Percentiles rank a stretch among this genome's conserved stretches.
Conservation (phyloP, 768 basidiomycete genomes). For the Amanita jacksonii region DNA sequence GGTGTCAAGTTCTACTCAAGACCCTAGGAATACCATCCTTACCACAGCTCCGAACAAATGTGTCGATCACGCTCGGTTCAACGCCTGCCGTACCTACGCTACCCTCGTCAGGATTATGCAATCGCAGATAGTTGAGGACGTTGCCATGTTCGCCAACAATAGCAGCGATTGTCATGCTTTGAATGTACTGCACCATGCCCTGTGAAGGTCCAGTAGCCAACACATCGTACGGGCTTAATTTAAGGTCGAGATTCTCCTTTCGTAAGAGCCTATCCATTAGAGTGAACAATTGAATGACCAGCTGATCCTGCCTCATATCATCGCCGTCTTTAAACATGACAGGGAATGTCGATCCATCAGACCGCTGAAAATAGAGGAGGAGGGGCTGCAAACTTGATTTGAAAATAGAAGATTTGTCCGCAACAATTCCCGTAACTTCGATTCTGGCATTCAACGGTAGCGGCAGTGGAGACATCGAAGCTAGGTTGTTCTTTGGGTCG, state of each 20-base stretch:
- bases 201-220: conserved; percentile 86
- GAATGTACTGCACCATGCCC: conserved; percentile 95
- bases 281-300: conserved; percentile 97
- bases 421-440: conserved; percentile 74
- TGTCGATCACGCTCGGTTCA: conserved; percentile 91
- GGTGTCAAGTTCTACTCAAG: too few relatives aligned
- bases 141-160: conserved; percentile 90
- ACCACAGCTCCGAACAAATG: conserved; percentile 96
- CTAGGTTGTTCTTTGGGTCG: conserved; percentile 80
- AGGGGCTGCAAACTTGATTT: conserved; percentile 95
- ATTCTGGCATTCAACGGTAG: conserved; percentile 87
- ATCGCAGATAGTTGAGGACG: conserved; percentile 79
- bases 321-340: conserved; percentile 99
- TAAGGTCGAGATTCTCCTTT: conserved; percentile 92
- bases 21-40: too few relatives aligned
- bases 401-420: conserved; percentile 93
- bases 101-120: conserved; percentile 86
- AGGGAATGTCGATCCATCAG: conserved; percentile 79
- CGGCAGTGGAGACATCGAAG: conserved; percentile 70
- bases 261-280: conserved; percentile 91
- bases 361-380: conserved; percentile 81
- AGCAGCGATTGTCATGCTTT: conserved; percentile 90
- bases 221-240: conserved; percentile 86
- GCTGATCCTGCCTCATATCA: conserved; percentile 96
- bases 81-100: conserved; percentile 93